phyloP scores from a whole-genome alignment of 306 rosid species.

The Cicer arietinum region DNA sequence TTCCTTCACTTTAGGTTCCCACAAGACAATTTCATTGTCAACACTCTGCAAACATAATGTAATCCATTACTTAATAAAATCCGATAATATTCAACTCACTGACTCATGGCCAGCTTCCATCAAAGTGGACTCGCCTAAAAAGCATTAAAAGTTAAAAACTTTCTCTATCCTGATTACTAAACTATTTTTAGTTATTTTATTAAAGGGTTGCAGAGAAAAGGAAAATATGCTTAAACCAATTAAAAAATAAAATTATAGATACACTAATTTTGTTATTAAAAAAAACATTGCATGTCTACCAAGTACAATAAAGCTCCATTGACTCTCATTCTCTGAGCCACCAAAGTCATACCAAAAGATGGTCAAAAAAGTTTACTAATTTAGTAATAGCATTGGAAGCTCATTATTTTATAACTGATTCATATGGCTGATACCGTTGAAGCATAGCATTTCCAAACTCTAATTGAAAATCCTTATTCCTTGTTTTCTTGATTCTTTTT shows the following conservation, averaged over 20 bases:
- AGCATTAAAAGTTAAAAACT: background rate
- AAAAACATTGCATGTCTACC: background rate
- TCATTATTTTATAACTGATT: constrained; percentile 4
- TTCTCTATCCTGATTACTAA: constrained; percentile 9
- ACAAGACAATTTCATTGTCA: constrained; percentile 90
- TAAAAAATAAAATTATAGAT: background rate
- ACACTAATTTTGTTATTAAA: background rate
- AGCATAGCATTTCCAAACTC: constrained; percentile 11
- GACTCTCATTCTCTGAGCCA: constrained; percentile 1
- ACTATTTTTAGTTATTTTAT: background rate
- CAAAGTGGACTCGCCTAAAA: constrained; percentile 14
- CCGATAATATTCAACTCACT: constrained; percentile 5
- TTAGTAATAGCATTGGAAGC: constrained; percentile 6
- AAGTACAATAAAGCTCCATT: background rate
- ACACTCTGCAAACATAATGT: constrained; percentile 70
- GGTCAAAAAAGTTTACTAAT: background rate
- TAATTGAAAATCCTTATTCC: constrained; percentile 18
- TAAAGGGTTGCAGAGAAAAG: constrained; percentile 14
- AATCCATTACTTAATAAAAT: constrained; percentile 19
- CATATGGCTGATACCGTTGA: constrained; percentile 4
- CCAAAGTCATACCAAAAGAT: constrained; percentile 1
- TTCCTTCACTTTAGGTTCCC: constrained; percentile 97
- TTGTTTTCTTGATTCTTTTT: constrained; percentile 25
- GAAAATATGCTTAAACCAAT: constrained; percentile 15
- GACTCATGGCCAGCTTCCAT: constrained; percentile 19